Conservation (phyloP, 2,329 filamentous ascomycete genomes). For the Colletotrichum sp. region DNA sequence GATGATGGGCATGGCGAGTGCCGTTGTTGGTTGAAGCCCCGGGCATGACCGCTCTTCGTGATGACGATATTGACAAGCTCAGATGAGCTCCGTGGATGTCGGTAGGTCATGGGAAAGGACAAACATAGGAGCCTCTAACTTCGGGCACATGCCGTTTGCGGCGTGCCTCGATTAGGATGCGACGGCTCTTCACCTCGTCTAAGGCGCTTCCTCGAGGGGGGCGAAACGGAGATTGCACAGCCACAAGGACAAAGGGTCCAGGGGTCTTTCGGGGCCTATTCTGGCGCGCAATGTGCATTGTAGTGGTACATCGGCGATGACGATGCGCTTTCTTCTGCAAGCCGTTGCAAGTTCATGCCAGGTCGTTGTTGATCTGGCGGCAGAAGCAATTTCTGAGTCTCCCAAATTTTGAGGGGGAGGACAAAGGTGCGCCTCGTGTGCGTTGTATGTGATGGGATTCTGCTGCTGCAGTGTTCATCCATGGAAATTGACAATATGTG, state of each 20-base stretch:
- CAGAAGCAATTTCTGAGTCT: background rate
- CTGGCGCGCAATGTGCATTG: slow-evolving; percentile 3
- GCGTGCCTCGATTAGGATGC: background rate
- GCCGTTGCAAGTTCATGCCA: background rate
- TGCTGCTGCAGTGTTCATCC: background rate
- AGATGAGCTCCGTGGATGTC: background rate
- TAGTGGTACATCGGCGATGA: background rate
- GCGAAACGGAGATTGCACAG: slow-evolving; percentile 20
- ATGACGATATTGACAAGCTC: background rate
- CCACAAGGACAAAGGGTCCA: slow-evolving; percentile 17
- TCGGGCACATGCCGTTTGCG: background rate
- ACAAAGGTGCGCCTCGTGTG: background rate
- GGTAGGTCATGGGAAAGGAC: background rate
- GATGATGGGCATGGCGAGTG: background rate
- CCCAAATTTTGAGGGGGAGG: background rate
- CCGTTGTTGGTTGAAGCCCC: background rate
- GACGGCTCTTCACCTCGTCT: background rate
- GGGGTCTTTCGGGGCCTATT: slow-evolving; percentile 32
- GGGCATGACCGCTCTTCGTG: background rate
- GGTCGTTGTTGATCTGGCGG: background rate
- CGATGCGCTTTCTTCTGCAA: background rate
- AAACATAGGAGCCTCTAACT: background rate
- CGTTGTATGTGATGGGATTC: background rate
- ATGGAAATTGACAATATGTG: background rate
- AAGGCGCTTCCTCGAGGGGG: background rate